Percentiles rank a stretch among this genome's conserved stretches.
Evolutionary conservation across 2,329 filamentous ascomycete genomes (phyloP).

Genomic region (Colletotrichum costaricense): DNA sequence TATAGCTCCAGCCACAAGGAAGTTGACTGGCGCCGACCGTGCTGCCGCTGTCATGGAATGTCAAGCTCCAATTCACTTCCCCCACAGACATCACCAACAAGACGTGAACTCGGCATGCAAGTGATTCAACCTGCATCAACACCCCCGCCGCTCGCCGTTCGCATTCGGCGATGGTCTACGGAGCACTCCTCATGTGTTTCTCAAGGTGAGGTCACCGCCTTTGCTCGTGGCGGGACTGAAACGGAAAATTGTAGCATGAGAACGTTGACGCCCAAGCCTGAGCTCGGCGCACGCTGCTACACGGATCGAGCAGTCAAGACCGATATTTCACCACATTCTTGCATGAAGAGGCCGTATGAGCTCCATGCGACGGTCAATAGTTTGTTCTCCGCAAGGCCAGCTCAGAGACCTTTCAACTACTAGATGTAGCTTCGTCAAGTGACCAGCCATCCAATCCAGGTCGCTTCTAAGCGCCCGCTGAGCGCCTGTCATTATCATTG

Average conservation of each 20-base stretch:
- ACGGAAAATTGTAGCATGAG: not conserved
- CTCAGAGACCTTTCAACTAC: constrained; percentile 7
- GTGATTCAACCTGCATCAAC: constrained; percentile 4
- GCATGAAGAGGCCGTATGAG: constrained; percentile 12
- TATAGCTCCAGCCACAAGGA: not conserved
- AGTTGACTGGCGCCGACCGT: not conserved
- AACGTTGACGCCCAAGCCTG: not conserved
- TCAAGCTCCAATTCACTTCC: not conserved
- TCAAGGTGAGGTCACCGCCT: not conserved
- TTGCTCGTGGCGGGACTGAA: not conserved
- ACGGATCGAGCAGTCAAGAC: constrained; percentile 21
- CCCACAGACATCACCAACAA: constrained; percentile 2
- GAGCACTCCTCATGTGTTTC: too few relatives aligned
- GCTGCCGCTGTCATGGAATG: not conserved
- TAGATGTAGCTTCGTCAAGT: constrained; percentile 10
- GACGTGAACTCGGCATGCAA: not conserved
- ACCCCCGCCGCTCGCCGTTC: not conserved
- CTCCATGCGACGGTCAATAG: constrained; percentile 28
- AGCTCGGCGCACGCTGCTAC: not conserved
- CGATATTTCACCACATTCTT: constrained; percentile 8
- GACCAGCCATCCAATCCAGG: constrained; percentile 28
- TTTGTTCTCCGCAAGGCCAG: constrained; percentile 25
- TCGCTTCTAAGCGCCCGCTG: constrained; percentile 40
- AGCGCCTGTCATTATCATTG: constrained; percentile 30
- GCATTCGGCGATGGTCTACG: not conserved